Evolutionary conservation across 495 filamentous ascomycete species (phyloP), one percentile per base, ranked within the genome.

Genomic region (Neurospora africana): DNA sequence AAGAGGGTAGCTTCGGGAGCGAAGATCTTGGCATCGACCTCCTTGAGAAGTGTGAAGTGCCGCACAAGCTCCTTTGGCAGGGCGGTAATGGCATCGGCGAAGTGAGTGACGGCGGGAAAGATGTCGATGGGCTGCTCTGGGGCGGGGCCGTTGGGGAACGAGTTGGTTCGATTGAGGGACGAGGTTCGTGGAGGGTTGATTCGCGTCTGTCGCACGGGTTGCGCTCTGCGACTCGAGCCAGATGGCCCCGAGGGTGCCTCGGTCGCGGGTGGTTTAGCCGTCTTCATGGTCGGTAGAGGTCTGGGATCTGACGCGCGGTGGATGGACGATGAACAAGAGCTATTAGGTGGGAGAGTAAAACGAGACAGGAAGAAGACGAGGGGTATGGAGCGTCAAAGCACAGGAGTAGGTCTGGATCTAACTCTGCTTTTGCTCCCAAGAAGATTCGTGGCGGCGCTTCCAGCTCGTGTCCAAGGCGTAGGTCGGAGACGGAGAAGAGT

Each of bases 11-110:
- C 88, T 81, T 93, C 91, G 4, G 91, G 89, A 27, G 88, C 87
- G 77, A 91, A 91, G 70, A 93, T 88, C 82, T 99, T 99, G 68
- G 95, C 95, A 83, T 99, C 96, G 39, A 98, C 95, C 80, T 99
- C 95, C 76, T 97, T 97, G 69, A 99, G 84, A 61, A 98, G 86
- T 7, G 94, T 95, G 78, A 97, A 97, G 80, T 99, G 95, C 73
- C 93, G 88, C 71, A 97, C 92, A 70, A 97, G 93, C 78, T 99
- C 95, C 78, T 93, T 92, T 9, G 95, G 95, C 6, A 99, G 89
- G 33, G 96, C 95, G 23, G 91, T 91, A 75, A 98, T 92, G 67
- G 94, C 89, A 81, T 98, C 94, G 71, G 94, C 91, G 81, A 98
- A 99, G 82, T 95, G 92, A 36, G 92, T 94, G 73, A 98, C 91